phyloP scores from a whole-genome alignment of 169 alveolate genomes.

The Plasmodium coatneyi region DNA sequence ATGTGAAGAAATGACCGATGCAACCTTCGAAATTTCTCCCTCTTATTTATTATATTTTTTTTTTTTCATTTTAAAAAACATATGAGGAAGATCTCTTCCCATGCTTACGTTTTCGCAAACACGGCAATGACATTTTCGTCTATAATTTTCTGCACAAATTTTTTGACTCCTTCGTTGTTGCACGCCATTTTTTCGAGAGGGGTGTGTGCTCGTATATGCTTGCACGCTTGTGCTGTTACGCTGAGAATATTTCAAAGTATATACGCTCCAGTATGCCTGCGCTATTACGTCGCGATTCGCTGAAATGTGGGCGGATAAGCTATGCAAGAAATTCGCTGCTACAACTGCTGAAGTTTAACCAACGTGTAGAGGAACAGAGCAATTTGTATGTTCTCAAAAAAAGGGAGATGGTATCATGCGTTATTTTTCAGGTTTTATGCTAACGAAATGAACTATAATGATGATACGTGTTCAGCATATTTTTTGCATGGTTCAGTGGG shows the following conservation, averaged over 20 bases:
- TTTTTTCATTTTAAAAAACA: neutral
- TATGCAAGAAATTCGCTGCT: neutral
- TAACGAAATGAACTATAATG: neutral
- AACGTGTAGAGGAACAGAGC: neutral
- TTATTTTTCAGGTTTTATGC: neutral
- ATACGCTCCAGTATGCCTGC: neutral
- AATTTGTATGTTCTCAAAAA: neutral
- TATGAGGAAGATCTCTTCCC: neutral
- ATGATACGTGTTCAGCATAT: neutral
- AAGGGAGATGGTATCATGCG: neutral
- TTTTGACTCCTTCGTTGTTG: constrained; percentile 31
- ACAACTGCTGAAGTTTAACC: neutral
- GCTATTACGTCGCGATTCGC: neutral
- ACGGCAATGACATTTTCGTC: constrained; percentile 57
- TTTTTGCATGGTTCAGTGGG: neutral
- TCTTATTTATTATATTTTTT: neutral
- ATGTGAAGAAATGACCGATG: neutral
- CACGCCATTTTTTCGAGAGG: constrained; percentile 22
- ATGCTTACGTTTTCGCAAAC: constrained; percentile 50
- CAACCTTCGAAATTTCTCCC: neutral
- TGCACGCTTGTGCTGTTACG: neutral
- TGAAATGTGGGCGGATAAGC: neutral
- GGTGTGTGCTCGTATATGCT: neutral
- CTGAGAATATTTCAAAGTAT: neutral
- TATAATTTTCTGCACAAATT: constrained; percentile 45